phyloP scores from a whole-genome alignment of 2,329 filamentous ascomycete genomes.

The Trichoderma polysporum region DNA sequence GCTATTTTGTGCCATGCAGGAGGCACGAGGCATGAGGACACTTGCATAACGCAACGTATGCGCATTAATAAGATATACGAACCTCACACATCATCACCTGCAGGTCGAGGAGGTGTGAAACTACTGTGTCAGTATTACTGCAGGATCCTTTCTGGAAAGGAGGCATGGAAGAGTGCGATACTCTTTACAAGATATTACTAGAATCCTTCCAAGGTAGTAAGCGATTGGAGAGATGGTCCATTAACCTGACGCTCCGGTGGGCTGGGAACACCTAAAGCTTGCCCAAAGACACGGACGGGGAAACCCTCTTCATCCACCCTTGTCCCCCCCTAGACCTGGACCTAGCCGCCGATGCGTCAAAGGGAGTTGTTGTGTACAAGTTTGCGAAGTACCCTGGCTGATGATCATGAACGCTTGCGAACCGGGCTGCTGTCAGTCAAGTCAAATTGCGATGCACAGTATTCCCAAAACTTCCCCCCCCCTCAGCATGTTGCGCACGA shows the following conservation, averaged over 20 bases:
- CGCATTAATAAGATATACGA: not conserved
- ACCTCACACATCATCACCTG: constrained; percentile 8
- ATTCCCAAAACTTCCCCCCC: no score
- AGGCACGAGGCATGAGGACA: not conserved
- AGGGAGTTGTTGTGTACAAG: not conserved
- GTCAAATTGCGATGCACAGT: not conserved
- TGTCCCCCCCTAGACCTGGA: not conserved
- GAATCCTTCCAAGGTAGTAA: not conserved
- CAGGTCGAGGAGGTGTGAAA: not conserved
- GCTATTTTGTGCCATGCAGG: not conserved
- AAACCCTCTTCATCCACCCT: constrained; percentile 3
- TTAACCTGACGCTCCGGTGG: not conserved
- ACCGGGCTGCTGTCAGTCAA: not conserved
- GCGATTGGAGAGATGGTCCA: not conserved
- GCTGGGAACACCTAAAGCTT: not conserved
- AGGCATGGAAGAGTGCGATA: constrained; percentile 10
- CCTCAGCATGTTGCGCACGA: no score
- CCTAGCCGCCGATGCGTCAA: constrained; percentile 1
- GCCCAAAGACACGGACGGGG: not conserved
- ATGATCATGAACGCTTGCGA: constrained; percentile 1
- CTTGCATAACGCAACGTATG: constrained; percentile 4
- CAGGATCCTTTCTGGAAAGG: constrained; percentile 14
- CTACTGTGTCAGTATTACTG: constrained; percentile 5
- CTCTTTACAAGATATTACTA: not conserved
- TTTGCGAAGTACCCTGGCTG: not conserved